These are phyloP conservation scores for Paramecium pentaurelia DNA, from an alignment of 73 alveolate species.

Conservation along the genomic window DNA sequence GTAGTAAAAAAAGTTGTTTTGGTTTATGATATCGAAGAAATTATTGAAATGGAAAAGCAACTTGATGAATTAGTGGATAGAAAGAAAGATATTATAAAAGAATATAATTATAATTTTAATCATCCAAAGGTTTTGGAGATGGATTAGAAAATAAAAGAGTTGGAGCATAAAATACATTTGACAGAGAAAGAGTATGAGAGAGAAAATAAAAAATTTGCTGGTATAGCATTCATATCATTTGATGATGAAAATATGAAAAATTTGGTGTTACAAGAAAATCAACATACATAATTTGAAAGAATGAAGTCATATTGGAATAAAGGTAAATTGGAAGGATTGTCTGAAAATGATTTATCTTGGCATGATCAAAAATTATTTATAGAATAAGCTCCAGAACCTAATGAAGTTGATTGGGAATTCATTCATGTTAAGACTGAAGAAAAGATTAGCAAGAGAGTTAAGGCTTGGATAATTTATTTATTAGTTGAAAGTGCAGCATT, in stretches of 20 bases:
- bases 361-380: constrained; percentile 29
- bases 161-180: constrained; percentile 24
- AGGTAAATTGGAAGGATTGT: neutral
- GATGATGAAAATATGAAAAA: constrained; percentile 37
- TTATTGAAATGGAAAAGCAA: neutral
- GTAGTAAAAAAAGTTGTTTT: constrained; percentile 2
- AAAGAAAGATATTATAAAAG: constrained; percentile 12
- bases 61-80: constrained; percentile 20
- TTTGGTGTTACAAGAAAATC: constrained; percentile 7
- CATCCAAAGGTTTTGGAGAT: neutral
- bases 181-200: neutral
- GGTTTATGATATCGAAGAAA: constrained; percentile 42
- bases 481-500: constrained; percentile 23
- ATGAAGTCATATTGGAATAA: constrained; percentile 30
- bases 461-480: neutral
- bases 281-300: constrained; percentile 27
- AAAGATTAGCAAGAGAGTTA: neutral
- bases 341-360: constrained; percentile 46
- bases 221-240: constrained; percentile 52
- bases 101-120: neutral
- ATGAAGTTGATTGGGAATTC: constrained; percentile 62
- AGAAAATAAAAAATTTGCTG: constrained; percentile 46
- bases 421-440: constrained; percentile 46
- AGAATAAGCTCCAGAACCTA: constrained; percentile 57
- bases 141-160: neutral